Base-by-base conservation (phyloP, 2,329 filamentous ascomycete genomes). In the Fusarium bactridioides region DNA sequence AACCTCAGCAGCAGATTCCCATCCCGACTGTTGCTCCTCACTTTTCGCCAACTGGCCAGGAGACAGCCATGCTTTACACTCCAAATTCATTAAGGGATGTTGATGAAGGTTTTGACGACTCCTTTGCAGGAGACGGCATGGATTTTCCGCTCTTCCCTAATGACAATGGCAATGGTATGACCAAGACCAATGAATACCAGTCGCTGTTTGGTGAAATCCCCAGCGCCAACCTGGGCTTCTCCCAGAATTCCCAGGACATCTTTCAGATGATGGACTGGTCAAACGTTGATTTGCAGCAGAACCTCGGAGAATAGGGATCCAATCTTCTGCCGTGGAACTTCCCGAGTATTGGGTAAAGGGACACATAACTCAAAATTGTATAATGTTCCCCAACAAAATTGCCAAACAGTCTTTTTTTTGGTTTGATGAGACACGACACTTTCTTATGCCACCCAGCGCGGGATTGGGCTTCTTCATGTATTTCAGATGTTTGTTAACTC, bases 11-110 rank as follows among this genome's bases (percentile, higher is more conserved):
- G 48, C 76, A 83, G 25, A 80, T 68, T 35, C 61, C 70, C 21
- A 58, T 71, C 16, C 73, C 74, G 12, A 55, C 75, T 47, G 67
- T 64, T 72, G 70, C 82, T 37, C 82, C 85, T 31, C 91, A 93
- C 68, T 87, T 94, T 69, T 94, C 92, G 7, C 91, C 92, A 13
- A 85, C 86, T 60, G 92, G 90, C 10, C 91, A 93, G 75, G 86
- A 88, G 40, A 90, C 92, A 67, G 83, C 90, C 4, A 92, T 93
- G 83, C 86, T 94, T 37, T 92, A 87, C 81, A 92, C 92, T 15
- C 90, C 92, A 53, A 86, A 86, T 45, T 91, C 90, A 0, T 80
- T 90, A 67, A 83, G 84, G 23, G 87, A 89, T 29, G 85, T 90
- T 31, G 92, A 94, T 67, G 91, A 94, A 76, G 87, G 86, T 43